Base-by-base conservation (phyloP, 306 rosid species). In the Prunus mira region DNA sequence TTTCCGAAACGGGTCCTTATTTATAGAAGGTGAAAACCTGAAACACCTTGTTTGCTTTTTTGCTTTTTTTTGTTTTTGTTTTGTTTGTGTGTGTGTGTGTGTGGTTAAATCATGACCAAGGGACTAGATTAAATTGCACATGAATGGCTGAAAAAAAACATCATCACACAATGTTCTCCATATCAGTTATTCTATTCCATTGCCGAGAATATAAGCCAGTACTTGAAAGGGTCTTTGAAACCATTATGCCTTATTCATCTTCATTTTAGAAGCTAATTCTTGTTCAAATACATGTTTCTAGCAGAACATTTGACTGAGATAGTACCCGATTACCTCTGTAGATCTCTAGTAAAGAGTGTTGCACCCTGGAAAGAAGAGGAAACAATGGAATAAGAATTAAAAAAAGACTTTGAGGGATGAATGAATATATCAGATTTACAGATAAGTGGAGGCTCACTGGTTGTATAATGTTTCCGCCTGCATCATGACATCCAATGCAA, bases 401-500 rank as follows among this genome's bases (percentile, higher is more conserved):
- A 47, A 22, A 71, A 32, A 7, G 38, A 75, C 9, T 77, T 50
- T 20, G 68, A 70, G 10, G 28, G 18, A 66, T 49, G 54, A 27
- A 19, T 19, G 41, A 38, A 38, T 25, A 51, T 11, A 20, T 28
- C 45, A 64, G 24, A 63, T 15, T 27, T 34, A 47, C 32, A 60
- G 38, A 20, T 69, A 5, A 70, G 52, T 52, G 58, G 75, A 82
- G 68, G 75, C 89, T 87, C 72, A 91, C 97, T 1, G 98, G 97
- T 82, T 91, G 97, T 74, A 91, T 82, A 79, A 91, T 85, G 87
- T 94, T 94, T 81, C 98, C 97, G 38, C 98, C 98, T 15, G 78
- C 88, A 80, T 71, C 94, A 56, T 94, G 97, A 75, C 97, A 94
- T 60, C 98, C 98, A 67, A 94, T 91, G 90, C 98, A 94, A 75